A percentile compares a stretch with the other conserved stretches of the same genome.
These are phyloP conservation scores for Cydonia oblonga DNA, from an alignment of 331 rosid genomes.

Conservation along the genomic window DNA sequence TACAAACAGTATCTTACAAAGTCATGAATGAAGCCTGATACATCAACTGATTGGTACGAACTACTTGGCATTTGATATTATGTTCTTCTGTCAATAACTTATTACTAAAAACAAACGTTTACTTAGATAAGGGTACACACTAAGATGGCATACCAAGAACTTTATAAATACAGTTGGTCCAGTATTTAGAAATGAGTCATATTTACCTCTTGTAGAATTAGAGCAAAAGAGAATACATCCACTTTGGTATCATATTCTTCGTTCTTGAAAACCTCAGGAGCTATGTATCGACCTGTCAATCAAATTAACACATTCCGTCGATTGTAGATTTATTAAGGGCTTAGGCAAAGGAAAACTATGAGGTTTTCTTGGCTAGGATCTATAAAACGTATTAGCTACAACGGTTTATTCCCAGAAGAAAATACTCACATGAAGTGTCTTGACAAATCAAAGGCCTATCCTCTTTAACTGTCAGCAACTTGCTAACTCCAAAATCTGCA, in stretches of 20 bases:
- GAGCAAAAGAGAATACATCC: constrained; percentile 86
- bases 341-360: too few relatives aligned
- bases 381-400: not conserved
- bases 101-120: not conserved
- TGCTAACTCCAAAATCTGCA: constrained; percentile 96
- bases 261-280: constrained; percentile 78
- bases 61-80: not conserved
- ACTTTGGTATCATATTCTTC: constrained; percentile 84
- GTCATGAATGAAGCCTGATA: too few relatives aligned
- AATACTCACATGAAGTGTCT: constrained; percentile 64
- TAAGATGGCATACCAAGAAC: not conserved
- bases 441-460: constrained; percentile 58
- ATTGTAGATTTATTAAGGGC: too few relatives aligned
- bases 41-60: too few relatives aligned
- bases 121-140: not conserved
- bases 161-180: not conserved
- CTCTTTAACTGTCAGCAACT: constrained; percentile 80
- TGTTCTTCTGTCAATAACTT: not conserved
- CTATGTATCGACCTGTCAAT: constrained; percentile 55
- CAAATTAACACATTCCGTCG: not conserved
- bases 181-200: not conserved
- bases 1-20: constrained; percentile 13
- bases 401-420: not conserved
- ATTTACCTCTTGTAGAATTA: constrained; percentile 83
- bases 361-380: not conserved